phyloP scores from a whole-genome alignment of 495 filamentous ascomycete species.

The Talaromyces wortmannii region DNA sequence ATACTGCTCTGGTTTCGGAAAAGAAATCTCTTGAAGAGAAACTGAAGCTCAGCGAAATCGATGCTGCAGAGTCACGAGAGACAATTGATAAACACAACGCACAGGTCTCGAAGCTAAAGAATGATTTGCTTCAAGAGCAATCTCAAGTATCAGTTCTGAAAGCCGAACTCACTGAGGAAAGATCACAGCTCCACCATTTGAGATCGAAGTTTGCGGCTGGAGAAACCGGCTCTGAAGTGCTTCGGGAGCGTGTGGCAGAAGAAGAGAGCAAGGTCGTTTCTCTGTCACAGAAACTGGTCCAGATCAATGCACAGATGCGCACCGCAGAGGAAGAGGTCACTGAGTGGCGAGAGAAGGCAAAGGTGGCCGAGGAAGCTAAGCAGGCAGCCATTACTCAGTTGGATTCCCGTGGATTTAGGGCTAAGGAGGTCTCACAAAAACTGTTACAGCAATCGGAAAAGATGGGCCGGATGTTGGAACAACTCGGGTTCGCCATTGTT shows the following conservation, averaged over 20 bases:
- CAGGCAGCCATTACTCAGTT: conserved; percentile 39
- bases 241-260: conserved; percentile 63
- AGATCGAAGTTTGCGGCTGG: conserved; percentile 66
- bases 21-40: conserved; percentile 44
- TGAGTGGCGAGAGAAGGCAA: conserved; percentile 50
- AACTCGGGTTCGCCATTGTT: conserved; percentile 73
- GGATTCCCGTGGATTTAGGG: conserved; percentile 57
- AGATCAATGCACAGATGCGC: conserved; percentile 56
- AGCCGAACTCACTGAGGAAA: conserved; percentile 59
- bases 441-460: conserved; percentile 74
- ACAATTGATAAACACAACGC: conserved; percentile 33
- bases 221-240: conserved; percentile 69
- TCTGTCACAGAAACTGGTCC: conserved; percentile 58
- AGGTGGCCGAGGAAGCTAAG: conserved; percentile 43
- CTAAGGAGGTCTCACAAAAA: conserved; percentile 75
- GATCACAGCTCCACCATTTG: conserved; percentile 55
- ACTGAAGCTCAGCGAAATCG: conserved; percentile 29
- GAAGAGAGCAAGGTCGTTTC: conserved; percentile 57
- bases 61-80: conserved; percentile 36
- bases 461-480: conserved; percentile 70
- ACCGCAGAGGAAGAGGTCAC: conserved; percentile 61
- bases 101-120: conserved; percentile 27
- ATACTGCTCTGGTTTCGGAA: conserved; percentile 27
- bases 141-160: conserved; percentile 51
- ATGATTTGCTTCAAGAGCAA: conserved; percentile 46